Percentiles rank a stretch among this genome's conserved stretches.
phyloP scores from a whole-genome alignment of 106 monocot species.

The Alisma plantagoaquatica region DNA sequence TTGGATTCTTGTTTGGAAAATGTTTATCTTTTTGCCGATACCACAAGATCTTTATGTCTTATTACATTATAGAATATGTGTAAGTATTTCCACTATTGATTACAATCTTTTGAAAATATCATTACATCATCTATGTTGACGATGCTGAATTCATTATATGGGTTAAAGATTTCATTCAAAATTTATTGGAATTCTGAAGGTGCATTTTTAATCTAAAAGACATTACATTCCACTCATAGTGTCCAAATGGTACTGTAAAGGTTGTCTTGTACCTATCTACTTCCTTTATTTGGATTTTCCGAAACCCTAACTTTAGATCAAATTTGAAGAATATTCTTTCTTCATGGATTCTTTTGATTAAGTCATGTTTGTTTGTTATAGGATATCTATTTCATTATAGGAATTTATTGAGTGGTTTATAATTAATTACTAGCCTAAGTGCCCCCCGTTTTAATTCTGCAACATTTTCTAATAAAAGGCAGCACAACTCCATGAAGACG shows the following conservation, averaged over 20 bases:
- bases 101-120: background rate
- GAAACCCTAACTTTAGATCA: background rate
- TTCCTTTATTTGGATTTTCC: background rate
- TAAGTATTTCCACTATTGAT: background rate
- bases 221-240: background rate
- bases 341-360: too few relatives aligned
- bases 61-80: too few relatives aligned
- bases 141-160: background rate
- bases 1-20: background rate
- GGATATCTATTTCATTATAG: background rate
- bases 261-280: too few relatives aligned
- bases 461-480: background rate
- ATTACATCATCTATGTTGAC: background rate
- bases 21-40: background rate
- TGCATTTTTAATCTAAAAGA: background rate
- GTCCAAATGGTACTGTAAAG: background rate
- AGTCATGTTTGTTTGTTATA: background rate
- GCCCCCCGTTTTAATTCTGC: too few relatives aligned
- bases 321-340: background rate
- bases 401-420: background rate
- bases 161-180: background rate
- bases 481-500: background rate
- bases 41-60: background rate
- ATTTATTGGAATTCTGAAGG: background rate
- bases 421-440: background rate